Evolutionary conservation across 1,284 basidiomycete species (phyloP).

Genomic region (Heliocybe sulcata): DNA sequence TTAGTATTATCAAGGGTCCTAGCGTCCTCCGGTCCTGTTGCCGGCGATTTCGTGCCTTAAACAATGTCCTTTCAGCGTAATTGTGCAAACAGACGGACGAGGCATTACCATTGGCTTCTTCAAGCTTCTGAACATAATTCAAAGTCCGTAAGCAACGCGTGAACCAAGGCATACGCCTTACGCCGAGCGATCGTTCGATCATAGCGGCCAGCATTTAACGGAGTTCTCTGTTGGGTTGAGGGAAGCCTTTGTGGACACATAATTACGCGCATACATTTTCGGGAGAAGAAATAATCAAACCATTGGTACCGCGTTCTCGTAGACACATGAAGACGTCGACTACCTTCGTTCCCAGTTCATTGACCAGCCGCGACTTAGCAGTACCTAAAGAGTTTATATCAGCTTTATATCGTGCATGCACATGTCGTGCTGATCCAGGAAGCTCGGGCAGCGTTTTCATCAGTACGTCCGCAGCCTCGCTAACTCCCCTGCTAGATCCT

Average conservation of each 20-base stretch:
- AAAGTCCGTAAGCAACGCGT: not conserved
- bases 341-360: slow-evolving; percentile 17
- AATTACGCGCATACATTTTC: not conserved
- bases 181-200: not conserved
- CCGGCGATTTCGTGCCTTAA: too few relatives aligned
- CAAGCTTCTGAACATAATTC: too few relatives aligned
- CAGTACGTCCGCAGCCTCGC: too few relatives aligned
- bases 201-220: not conserved
- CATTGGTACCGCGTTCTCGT: not conserved
- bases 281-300: not conserved
- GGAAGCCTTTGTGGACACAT: slow-evolving; percentile 4
- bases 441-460: too few relatives aligned
- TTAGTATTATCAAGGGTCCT: too few relatives aligned
- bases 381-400: slow-evolving; percentile 23
- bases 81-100: too few relatives aligned
- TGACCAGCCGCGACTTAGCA: slow-evolving; percentile 21
- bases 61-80: too few relatives aligned
- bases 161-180: not conserved
- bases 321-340: slow-evolving; percentile 19
- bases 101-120: too few relatives aligned
- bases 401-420: not conserved
- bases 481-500: too few relatives aligned
- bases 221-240: not conserved
- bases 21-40: too few relatives aligned
- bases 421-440: not conserved